Evolutionary conservation across 768 basidiomycete genomes (phyloP), one percentile per base, ranked within the genome.

Genomic region (Tephrocybe sp.): DNA sequence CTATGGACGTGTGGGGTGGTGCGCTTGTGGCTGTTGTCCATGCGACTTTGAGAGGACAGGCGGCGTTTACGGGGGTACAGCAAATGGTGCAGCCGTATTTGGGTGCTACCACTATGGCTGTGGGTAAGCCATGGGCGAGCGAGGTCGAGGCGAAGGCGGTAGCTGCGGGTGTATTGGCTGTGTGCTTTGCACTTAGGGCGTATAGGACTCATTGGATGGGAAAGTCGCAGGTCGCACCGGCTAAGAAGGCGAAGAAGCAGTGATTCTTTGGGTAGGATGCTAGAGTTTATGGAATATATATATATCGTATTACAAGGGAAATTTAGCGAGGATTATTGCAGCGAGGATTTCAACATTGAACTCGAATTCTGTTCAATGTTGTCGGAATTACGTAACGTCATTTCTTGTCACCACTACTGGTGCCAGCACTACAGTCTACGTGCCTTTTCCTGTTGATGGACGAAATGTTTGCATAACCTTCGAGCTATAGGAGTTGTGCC

Each of bases 1-100:
- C 72, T 1, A 58, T 79, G 15, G 79, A 80, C 54, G 59, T 79
- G 1, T 80, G 78, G 79, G 77, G 69, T 47, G 79, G 79, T 31
- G 69, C 75, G 7, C 53, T 79, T 2, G 72, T 73, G 8, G 76
- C 57, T 4, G 55, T 42, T 0, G 60, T 58, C 18, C 43, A 56
- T 42, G 60, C 47, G 15, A 22, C 45, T 3, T 22, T 52, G 15
- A 49, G 45, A 0, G 52, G 54, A 12, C 36, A 47, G 12, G 29
- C 23, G 15, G 54, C 57, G 31, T 61, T 59, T 34, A 3, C 1
- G 1, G 43, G 43, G 1, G 25, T 56, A 1, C 43, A 44, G 23
- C 13, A 24, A 31, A 13, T 39, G 29, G 22, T 47, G 60, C 55
- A 3, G 47, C 63, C 24, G 16, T 59, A 34, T 47, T 56, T 50